phyloP scores from a whole-genome alignment of 371 early-diverging fungal species.

The Rhizomucor miehei region DNA sequence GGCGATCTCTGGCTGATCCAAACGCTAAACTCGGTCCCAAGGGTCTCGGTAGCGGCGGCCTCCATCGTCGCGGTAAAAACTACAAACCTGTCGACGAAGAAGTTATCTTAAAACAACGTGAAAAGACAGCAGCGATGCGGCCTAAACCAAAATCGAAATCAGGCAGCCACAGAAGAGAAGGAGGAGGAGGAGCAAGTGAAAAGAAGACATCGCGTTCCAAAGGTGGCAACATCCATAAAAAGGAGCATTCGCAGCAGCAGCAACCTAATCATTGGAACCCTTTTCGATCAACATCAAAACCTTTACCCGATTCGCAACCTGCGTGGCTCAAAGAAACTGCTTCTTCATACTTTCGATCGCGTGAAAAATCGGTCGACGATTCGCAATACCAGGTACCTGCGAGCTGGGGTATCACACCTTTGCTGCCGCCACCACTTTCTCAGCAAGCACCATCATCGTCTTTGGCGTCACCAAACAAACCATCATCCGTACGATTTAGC shows the following conservation, averaged over 20 bases:
- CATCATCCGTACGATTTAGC: neutral
- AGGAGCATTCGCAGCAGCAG: neutral
- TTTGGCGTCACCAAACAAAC: neutral
- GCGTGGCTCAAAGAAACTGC: neutral
- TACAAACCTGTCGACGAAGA: slow-evolving; percentile 20
- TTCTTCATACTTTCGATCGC: no score
- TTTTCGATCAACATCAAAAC: no score
- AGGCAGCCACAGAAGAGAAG: no score
- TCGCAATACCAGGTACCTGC: neutral
- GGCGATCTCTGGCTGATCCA: slow-evolving; percentile 15
- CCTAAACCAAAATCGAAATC: no score
- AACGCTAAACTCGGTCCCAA: slow-evolving; percentile 16
- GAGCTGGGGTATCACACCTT: neutral
- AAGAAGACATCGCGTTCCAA: neutral
- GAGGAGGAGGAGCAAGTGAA: no score
- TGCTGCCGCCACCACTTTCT: neutral
- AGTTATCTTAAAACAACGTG: slow-evolving; percentile 15
- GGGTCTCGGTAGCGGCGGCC: slow-evolving; percentile 16
- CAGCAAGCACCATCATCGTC: neutral
- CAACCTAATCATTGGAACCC: neutral
- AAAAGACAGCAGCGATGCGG: neutral
- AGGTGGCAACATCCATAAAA: neutral
- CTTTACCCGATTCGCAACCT: neutral
- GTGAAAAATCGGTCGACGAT: neutral
- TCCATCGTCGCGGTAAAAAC: slow-evolving; percentile 17